Percentiles rank a stretch among this genome's conserved stretches.
Conservation (phyloP, 371 early-diverging fungal genomes). For the Mortierella sp. region DNA sequence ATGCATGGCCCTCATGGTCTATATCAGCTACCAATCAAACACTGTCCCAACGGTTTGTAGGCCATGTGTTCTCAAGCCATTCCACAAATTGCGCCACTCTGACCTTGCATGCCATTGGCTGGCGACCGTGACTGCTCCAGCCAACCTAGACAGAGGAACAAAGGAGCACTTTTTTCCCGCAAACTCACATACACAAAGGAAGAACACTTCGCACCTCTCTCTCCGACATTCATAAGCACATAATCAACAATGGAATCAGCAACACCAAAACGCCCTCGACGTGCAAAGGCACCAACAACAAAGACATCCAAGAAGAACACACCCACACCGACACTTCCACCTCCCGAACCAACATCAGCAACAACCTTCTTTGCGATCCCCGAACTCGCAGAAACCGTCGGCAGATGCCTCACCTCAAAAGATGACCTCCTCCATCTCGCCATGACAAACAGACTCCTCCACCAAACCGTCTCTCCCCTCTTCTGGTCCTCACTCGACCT, state of each 20-base stretch:
- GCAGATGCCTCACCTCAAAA: not conserved
- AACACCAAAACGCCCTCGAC: not conserved
- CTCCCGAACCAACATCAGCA: not conserved
- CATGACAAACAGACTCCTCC: not conserved
- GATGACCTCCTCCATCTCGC: not conserved
- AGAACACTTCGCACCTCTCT: too few relatives aligned
- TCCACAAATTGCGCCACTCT: too few relatives aligned
- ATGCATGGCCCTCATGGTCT: too few relatives aligned
- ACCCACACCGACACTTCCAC: not conserved
- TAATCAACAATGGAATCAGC: not conserved
- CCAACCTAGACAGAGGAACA: too few relatives aligned
- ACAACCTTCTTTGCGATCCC: not conserved
- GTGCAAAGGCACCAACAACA: not conserved
- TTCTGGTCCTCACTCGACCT: conserved; percentile 1
- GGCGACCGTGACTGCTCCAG: too few relatives aligned
- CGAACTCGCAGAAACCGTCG: not conserved
- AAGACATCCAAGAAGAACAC: not conserved
- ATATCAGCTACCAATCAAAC: too few relatives aligned
- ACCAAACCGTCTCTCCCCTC: not conserved
- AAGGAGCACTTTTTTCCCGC: too few relatives aligned
- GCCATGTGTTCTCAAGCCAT: too few relatives aligned
- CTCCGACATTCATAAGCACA: not conserved
- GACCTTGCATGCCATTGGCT: too few relatives aligned
- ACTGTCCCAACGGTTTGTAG: too few relatives aligned
- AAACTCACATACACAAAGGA: too few relatives aligned